Percentiles rank a stretch among this genome's conserved stretches.
These are phyloP conservation scores for Stygiomarasmius scandens DNA, from an alignment of 1,284 basidiomycete species.

Conservation along the genomic window DNA sequence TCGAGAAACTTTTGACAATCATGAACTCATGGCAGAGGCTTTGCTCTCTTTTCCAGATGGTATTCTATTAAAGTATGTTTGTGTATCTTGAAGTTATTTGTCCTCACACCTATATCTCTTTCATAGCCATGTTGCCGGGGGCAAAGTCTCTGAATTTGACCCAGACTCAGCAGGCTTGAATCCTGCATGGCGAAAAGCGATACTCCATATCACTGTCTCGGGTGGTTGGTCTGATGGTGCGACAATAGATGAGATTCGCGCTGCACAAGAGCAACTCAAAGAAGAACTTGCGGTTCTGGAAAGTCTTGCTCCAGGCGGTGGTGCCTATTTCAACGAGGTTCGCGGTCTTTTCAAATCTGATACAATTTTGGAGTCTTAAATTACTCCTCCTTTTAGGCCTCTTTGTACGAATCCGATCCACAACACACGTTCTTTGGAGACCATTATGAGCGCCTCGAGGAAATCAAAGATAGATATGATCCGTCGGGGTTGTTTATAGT, in stretches of 20 bases:
- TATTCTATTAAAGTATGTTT: not conserved
- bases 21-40: slow-evolving; percentile 30
- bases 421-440: slow-evolving; percentile 45
- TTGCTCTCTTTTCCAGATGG: slow-evolving; percentile 19
- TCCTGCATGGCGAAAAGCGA: slow-evolving; percentile 43
- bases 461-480: slow-evolving; percentile 48
- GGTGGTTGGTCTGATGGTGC: slow-evolving; percentile 36
- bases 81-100: not conserved
- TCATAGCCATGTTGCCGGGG: slow-evolving; percentile 38
- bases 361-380: not conserved
- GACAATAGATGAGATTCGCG: slow-evolving; percentile 26
- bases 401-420: slow-evolving; percentile 41
- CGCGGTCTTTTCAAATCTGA: slow-evolving; percentile 11
- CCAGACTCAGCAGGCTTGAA: slow-evolving; percentile 41
- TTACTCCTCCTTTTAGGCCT: slow-evolving; percentile 32
- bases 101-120: not conserved
- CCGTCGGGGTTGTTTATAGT: slow-evolving; percentile 45
- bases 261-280: slow-evolving; percentile 17
- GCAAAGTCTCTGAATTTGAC: slow-evolving; percentile 36
- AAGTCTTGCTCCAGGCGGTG: slow-evolving; percentile 32
- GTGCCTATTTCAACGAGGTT: slow-evolving; percentile 47
- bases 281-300: slow-evolving; percentile 28
- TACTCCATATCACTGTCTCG: slow-evolving; percentile 30
- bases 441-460: slow-evolving; percentile 40
- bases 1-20: slow-evolving; percentile 32